Evolutionary conservation across 1,284 basidiomycete species (phyloP), one percentile per base, ranked within the genome.

Genomic region (Leucocoprinus gongylophorus): DNA sequence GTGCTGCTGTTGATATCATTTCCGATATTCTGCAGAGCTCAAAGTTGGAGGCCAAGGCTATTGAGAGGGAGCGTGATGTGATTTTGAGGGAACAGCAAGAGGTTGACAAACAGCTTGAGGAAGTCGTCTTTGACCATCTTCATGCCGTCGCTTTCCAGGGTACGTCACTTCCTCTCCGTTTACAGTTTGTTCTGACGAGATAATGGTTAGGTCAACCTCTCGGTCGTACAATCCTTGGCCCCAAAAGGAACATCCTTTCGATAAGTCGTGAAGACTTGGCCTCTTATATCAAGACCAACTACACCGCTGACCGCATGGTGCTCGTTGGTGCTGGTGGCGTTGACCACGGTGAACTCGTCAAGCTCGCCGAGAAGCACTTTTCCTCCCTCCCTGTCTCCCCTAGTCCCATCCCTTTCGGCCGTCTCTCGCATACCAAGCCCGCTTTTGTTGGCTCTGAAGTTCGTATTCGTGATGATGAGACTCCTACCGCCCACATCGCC

Each of bases 1-100:
- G 85, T 30, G 80, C 81, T 55, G 85, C 92, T 29, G 94, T 99
- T 55, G 93, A 97, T 72, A 97, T 99, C 73, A 93, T 99, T 68
- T 90, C 90, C 62, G 95, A 99, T 72, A 99, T 99, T 64, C 81
- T 99, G 46, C 95, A 97, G 71, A 97, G 95, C 74, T 95, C 93
- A 35, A 98, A 95, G 76, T 79, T 99, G 50, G 97, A 99, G 65
- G 73, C 71, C 55, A 63, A 76, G 37, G 95, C 95, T 2, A 87
- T 99, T 62, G 95, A 99, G 74, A 79, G 95, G 60, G 97, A 99
- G 75, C 83, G 95, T 46, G 93, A 97, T 67, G 95, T 99, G 54
- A 99, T 99, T 62, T 73, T 99, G 54, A 80, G 97, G 58, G 97
- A 99, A 71, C 94, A 97, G 75, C 91, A 98, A 76, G 97, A 99